phyloP scores from a whole-genome alignment of 225 moss, liverwort and hornwort species.

The Bryum argenteum region DNA sequence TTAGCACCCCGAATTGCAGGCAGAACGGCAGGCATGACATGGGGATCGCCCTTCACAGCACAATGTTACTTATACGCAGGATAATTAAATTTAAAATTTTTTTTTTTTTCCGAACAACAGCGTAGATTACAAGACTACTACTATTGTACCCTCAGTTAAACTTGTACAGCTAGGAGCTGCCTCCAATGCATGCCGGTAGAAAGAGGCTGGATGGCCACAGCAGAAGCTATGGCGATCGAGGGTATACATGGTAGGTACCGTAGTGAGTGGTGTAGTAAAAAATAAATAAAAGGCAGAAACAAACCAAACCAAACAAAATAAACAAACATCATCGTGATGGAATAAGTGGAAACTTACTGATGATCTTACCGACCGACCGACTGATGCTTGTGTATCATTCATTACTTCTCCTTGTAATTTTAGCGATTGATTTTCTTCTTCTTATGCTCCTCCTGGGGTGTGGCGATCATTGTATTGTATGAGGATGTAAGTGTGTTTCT shows the following conservation, averaged over 20 bases:
- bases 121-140: slow-evolving; percentile 25
- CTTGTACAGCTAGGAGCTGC: slow-evolving; percentile 32
- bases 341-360: slow-evolving; percentile 22
- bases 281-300: slow-evolving; percentile 19
- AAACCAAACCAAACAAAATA: no score
- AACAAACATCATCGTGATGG: no score
- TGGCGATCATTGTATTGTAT: no score
- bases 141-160: slow-evolving; percentile 23
- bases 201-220: slow-evolving; percentile 29
- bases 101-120: no score
- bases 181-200: slow-evolving; percentile 26
- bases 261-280: no score
- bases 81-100: background rate
- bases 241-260: background rate
- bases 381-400: no score
- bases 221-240: slow-evolving; percentile 16
- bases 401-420: no score
- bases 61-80: slow-evolving; percentile 36
- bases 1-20: slow-evolving; percentile 43
- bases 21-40: slow-evolving; percentile 42
- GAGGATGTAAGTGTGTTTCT: no score
- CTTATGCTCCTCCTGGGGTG: no score
- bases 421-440: no score
- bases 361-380: no score
- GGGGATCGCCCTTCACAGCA: slow-evolving; percentile 50